A percentile compares a stretch with the other conserved stretches of the same genome.
phyloP scores from a whole-genome alignment of 2,329 filamentous ascomycete species.

The Fusarium coicis region DNA sequence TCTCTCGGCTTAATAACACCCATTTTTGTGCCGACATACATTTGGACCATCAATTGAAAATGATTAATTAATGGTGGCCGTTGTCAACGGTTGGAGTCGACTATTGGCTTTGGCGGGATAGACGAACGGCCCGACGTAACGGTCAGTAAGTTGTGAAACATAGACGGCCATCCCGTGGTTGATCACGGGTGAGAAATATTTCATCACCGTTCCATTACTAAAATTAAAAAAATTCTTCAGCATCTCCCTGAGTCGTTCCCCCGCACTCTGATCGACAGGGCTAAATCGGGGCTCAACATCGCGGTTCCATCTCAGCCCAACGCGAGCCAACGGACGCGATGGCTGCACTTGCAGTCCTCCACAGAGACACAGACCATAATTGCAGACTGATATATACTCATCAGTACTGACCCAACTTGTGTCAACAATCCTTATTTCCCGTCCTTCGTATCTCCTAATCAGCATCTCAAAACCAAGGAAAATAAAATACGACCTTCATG shows the following conservation, averaged over 20 bases:
- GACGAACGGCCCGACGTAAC: no score
- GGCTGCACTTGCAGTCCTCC: background rate
- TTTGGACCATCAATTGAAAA: background rate
- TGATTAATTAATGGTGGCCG: background rate
- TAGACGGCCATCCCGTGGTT: background rate
- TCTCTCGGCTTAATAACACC: fast-evolving
- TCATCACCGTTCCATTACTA: no score
- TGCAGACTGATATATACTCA: no score
- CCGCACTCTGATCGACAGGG: background rate
- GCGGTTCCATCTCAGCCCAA: background rate
- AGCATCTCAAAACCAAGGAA: background rate
- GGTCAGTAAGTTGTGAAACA: background rate
- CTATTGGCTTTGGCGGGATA: background rate
- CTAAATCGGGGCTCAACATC: background rate
- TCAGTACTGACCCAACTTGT: background rate
- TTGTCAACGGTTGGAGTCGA: no score
- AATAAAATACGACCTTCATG: background rate
- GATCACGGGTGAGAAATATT: no score
- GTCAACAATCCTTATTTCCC: background rate
- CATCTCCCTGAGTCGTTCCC: background rate
- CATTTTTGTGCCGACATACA: background rate
- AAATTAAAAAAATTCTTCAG: background rate
- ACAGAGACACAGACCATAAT: no score
- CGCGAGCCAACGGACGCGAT: background rate
- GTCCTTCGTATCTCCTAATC: background rate